phyloP scores from a whole-genome alignment of 2,329 filamentous ascomycete species.

The Mariannaea sp. region DNA sequence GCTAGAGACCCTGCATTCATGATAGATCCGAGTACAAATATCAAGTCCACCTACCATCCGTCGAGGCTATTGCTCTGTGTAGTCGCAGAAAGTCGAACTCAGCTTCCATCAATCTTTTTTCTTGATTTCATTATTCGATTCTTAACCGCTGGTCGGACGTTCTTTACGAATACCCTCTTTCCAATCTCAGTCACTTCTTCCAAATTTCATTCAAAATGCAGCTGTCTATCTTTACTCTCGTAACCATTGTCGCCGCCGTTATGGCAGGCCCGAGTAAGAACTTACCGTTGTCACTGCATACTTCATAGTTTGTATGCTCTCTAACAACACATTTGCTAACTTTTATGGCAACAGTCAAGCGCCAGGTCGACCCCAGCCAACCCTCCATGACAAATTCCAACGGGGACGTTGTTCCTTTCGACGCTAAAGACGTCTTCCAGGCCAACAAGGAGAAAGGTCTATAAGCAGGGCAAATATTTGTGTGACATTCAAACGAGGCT shows the following conservation, averaged over 20 bases:
- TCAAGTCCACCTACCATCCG: not conserved
- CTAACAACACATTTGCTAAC: too few relatives aligned
- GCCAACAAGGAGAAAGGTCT: conserved; percentile 44
- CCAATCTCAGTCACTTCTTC: conserved; percentile 9
- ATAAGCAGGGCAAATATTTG: conserved; percentile 31
- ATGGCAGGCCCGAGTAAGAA: conserved; percentile 46
- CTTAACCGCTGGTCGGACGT: conserved; percentile 61
- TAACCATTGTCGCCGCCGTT: conserved; percentile 53
- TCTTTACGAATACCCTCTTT: conserved; percentile 40
- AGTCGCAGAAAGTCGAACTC: conserved; percentile 24
- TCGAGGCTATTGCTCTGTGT: conserved; percentile 18
- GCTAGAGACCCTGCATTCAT: too few relatives aligned
- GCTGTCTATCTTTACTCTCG: conserved; percentile 53
- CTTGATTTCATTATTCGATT: conserved; percentile 23
- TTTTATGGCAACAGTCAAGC: conserved; percentile 19
- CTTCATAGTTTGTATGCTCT: not conserved
- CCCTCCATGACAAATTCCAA: conserved; percentile 52
- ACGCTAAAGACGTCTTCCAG: conserved; percentile 50
- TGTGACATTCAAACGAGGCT: not conserved
- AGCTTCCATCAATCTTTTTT: conserved; percentile 11
- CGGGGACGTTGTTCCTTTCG: conserved; percentile 54
- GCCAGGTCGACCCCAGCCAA: conserved; percentile 41
- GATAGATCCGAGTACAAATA: conserved; percentile 14
- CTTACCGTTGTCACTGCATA: not conserved
- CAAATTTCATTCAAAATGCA: conserved; percentile 54